Base-by-base conservation (phyloP, 176 grass and related monocot species). In the Carex scoparia region DNA sequence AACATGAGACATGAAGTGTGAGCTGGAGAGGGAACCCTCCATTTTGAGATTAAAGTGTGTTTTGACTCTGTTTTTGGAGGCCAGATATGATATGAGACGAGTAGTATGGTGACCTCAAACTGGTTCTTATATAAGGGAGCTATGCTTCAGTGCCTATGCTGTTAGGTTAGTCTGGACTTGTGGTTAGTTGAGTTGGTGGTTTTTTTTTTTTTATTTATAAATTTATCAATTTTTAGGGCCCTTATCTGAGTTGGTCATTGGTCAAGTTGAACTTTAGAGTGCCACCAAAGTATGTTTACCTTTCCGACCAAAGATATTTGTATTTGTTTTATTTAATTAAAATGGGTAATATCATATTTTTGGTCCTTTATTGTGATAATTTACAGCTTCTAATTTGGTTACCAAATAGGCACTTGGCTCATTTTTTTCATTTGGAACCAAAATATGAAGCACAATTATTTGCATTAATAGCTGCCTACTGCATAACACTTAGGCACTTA, bases 181-280 rank as follows among this genome's bases (percentile, higher is more conserved):
- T 70, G 44, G 86, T 93, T 90, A 86, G 89, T 85, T 84, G 70
- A 89, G 89, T 90, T 87, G 86, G 88, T 89, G 49, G 42, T 30
- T 38, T 46, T 77, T 27, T 74, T 27, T 74, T 33, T 30, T 38
- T 46, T 77, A 18, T 74, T 86, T 44, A 58, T 15, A 44, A 88
- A 85, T 82, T 69, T 40, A 37, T 51, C 1, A 78, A 23, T 65
- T 78, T 78, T 78, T 4, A 32, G 11, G n/a, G 27, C 19, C 51
- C 66, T 55, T 48, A 53, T 49, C 42, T 83, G 37, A 49, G 80
- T 87, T 46, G 71, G 71, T 76, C 46, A 76, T 76, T 54, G 58
- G 56, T 87, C 80, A 61, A 59, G 69, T 55, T 66, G 68, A 77
- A 83, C 49, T 78, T 78, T 87, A 31, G 79, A 87, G 86, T 87